Evolutionary conservation across 2,329 filamentous ascomycete species (phyloP), one percentile per base, ranked within the genome.

Genomic region (Escovopsis sp.): DNA sequence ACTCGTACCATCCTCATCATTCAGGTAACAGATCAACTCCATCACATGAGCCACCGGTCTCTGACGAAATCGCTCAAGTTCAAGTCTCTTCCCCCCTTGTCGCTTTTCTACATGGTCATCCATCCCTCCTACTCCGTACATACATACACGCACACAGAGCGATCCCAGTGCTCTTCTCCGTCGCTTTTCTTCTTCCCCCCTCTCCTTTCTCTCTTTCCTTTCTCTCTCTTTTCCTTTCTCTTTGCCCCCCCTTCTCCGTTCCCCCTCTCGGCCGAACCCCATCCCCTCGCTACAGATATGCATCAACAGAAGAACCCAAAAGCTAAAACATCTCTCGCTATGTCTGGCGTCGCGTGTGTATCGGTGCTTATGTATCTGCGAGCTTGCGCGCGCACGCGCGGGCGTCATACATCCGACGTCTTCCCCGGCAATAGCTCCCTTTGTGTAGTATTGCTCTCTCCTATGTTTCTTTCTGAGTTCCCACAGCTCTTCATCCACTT

Each of bases 361-460:
- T n/a, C 5, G 5, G 5, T n/a, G 27, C n/a, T n/a, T n/a, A n/a
- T n/a, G n/a, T n/a, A n/a, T n/a, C n/a, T n/a, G n/a, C n/a, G n/a
- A n/a, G n/a, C n/a, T n/a, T n/a, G n/a, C n/a, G n/a, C n/a, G n/a
- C n/a, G n/a, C n/a, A n/a, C n/a, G n/a, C n/a, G n/a, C n/a, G n/a
- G n/a, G n/a, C n/a, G n/a, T n/a, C n/a, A n/a, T n/a, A n/a, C n/a
- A n/a, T n/a, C n/a, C n/a, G n/a, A n/a, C n/a, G n/a, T n/a, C n/a
- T n/a, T n/a, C n/a, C n/a, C n/a, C n/a, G 27, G 27, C 6, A 12
- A 26, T 37, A 26, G 11, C 27, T 35, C 33, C 36, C 32, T 33
- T 33, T 33, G 32, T n/a, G n/a, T n/a, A 23, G 16, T 25, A 32
- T 35, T 38, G 36, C 33, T 27, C 19, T n/a, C n/a, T n/a, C n/a